These are phyloP conservation scores for Suillus luteus DNA, from an alignment of 768 basidiomycete species.

Conservation along the genomic window DNA sequence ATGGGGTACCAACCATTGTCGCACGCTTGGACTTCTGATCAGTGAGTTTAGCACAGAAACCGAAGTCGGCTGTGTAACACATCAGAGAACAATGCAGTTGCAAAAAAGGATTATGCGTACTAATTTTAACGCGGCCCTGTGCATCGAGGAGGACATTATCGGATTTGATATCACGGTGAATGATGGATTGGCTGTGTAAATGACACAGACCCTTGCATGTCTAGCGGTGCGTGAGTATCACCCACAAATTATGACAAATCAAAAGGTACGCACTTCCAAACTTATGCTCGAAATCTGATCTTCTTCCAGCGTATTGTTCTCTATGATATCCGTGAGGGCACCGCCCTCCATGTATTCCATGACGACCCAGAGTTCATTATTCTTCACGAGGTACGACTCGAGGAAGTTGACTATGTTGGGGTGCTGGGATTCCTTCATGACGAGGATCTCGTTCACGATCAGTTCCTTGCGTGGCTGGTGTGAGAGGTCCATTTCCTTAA, in stretches of 20 bases:
- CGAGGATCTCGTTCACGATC: conserved; percentile 96
- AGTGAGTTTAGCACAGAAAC: conserved; percentile 94
- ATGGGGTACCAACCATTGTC: conserved; percentile 98
- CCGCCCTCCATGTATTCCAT: conserved; percentile 99
- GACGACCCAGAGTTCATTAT: conserved; percentile 92
- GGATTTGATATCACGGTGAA: conserved; percentile 96
- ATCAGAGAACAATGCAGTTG: conserved; percentile 11
- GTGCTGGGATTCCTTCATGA: conserved; percentile 98
- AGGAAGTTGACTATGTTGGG: conserved; percentile 97
- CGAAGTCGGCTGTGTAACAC: conserved; percentile 79
- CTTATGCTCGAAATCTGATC: conserved; percentile 93
- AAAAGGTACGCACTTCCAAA: conserved; percentile 67
- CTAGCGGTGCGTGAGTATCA: conserved; percentile 39
- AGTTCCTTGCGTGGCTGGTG: conserved; percentile 96
- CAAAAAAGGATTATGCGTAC: conserved; percentile 49
- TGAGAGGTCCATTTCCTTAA: conserved; percentile 97
- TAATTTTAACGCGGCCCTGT: conserved; percentile 94
- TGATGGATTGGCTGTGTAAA: conserved; percentile 90
- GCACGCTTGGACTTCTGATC: conserved; percentile 97
- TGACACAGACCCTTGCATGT: conserved; percentile 96
- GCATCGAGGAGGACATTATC: conserved; percentile 95
- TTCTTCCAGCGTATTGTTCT: conserved; percentile 93
- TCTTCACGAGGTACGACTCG: conserved; percentile 87
- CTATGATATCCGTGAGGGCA: conserved; percentile 95
- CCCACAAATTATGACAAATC: not conserved